Conservation (phyloP, 192 early-diverging fungal genomes). For the Irineochytrium annulatum region DNA sequence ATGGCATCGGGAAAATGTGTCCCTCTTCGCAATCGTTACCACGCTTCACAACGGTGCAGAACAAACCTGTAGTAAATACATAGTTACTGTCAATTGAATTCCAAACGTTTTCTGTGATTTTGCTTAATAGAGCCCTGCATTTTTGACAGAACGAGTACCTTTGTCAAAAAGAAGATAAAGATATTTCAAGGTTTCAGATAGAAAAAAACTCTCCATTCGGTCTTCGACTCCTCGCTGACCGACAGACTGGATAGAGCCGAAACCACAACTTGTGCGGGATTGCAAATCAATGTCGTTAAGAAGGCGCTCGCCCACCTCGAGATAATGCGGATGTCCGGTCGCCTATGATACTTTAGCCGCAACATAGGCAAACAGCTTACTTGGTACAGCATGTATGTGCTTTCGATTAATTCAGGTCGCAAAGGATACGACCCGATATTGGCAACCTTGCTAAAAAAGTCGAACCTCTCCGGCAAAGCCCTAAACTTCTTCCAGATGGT, state of each 20-base stretch:
- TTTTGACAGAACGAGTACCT: slow-evolving; percentile 39
- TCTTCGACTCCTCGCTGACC: slow-evolving; percentile 61
- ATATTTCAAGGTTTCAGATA: slow-evolving; percentile 95
- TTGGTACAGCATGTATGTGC: slow-evolving; percentile 84
- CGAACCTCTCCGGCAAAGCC: slow-evolving; percentile 84
- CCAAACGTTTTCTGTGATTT: slow-evolving; percentile 57
- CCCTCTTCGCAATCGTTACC: slow-evolving; percentile 13
- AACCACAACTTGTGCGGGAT: slow-evolving; percentile 76
- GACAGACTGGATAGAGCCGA: slow-evolving; percentile 67
- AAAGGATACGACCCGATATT: slow-evolving; percentile 76
- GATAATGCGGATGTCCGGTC: slow-evolving; percentile 84
- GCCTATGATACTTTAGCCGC: slow-evolving; percentile 48
- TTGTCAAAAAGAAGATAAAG: slow-evolving; percentile 92
- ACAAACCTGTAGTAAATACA: slow-evolving; percentile 80
- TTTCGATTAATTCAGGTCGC: slow-evolving; percentile 92
- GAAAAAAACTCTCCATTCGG: slow-evolving; percentile 91
- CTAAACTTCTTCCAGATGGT: slow-evolving; percentile 84
- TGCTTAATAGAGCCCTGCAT: slow-evolving; percentile 1
- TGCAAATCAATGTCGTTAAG: slow-evolving; percentile 71
- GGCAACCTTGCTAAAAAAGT: slow-evolving; percentile 61
- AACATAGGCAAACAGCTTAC: slow-evolving; percentile 12
- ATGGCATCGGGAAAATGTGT: slow-evolving; percentile 16
- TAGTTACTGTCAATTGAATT: slow-evolving; percentile 69
- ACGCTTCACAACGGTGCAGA: neutral
- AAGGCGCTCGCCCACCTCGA: slow-evolving; percentile 85